Conservation (phyloP, 257 asterid species). For the Nicotiana attenuata region DNA sequence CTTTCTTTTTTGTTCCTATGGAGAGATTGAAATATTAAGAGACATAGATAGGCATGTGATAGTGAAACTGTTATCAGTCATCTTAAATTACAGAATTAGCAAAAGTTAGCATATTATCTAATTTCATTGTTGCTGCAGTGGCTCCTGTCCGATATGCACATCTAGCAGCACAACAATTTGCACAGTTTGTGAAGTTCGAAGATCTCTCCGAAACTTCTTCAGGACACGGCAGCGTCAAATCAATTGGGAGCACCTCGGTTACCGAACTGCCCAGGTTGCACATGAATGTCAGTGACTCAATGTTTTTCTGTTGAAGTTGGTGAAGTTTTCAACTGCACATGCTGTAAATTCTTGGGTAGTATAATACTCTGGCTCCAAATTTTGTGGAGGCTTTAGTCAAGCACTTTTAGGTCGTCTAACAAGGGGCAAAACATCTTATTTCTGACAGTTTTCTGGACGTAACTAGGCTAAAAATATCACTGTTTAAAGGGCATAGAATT, state of each 20-base stretch:
- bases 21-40: neutral
- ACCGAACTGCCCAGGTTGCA: conserved; percentile 82
- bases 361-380: neutral
- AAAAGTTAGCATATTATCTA: neutral
- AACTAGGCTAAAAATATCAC: neutral
- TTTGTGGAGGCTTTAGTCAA: neutral
- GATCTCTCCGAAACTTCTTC: conserved; percentile 61
- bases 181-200: conserved; percentile 68
- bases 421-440: neutral
- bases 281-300: conserved; percentile 61
- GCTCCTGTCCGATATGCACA: conserved; percentile 91
- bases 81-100: neutral
- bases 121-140: conserved; percentile 39
- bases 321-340: neutral
- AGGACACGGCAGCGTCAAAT: conserved; percentile 26
- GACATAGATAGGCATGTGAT: neutral
- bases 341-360: conserved; percentile 11
- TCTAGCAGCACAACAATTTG: conserved; percentile 81
- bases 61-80: neutral
- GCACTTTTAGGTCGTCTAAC: conserved; percentile 4
- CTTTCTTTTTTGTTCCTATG: neutral
- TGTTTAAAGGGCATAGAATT: neutral
- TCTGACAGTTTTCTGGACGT: neutral
- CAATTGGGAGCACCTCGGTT: conserved; percentile 28
- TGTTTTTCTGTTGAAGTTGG: conserved; percentile 78